Conservation (phyloP, 345 rosid genomes). For the Aegle marmelos region DNA sequence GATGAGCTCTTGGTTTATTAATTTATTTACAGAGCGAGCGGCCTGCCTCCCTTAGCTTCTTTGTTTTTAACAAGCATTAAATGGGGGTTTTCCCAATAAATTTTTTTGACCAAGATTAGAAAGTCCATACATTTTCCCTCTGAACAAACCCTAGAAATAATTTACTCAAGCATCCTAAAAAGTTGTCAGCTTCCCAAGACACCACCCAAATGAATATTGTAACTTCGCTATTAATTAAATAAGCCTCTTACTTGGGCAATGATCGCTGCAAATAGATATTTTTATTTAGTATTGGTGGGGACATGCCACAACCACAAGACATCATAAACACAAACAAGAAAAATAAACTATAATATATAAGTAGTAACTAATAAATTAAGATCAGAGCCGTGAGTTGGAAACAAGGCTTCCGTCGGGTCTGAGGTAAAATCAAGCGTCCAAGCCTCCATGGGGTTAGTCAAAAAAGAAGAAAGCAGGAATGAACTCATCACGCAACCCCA, state of each 20-base stretch:
- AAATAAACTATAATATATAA: not conserved
- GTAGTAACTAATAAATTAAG: not conserved
- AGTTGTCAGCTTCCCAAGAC: constrained; percentile 12
- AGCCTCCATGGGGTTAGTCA: constrained; percentile 2
- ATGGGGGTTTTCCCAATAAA: constrained; percentile 8
- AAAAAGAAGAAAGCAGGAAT: not conserved
- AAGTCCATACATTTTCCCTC: not conserved
- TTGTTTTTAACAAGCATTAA: constrained; percentile 13
- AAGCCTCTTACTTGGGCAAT: not conserved
- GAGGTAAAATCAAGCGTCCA: not conserved
- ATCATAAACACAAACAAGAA: constrained; percentile 3
- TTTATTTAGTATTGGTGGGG: constrained; percentile 8
- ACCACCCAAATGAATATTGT: constrained; percentile 2
- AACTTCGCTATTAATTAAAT: not conserved
- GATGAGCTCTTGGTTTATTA: not conserved
- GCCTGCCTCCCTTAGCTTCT: not conserved
- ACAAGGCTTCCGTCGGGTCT: not conserved
- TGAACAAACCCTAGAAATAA: not conserved
- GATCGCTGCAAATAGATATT: constrained; percentile 3
- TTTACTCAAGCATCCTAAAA: not conserved
- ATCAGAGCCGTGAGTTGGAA: constrained; percentile 1
- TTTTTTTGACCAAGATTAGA: constrained; percentile 18
- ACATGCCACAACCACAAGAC: constrained; percentile 19
- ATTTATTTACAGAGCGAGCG: not conserved
- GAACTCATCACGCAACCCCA: constrained; percentile 4